Percentiles rank a stretch among this genome's conserved stretches.
phyloP scores from a whole-genome alignment of 108 stramenopile genomes.

The Pinguiococcus pyrenoidosus region DNA sequence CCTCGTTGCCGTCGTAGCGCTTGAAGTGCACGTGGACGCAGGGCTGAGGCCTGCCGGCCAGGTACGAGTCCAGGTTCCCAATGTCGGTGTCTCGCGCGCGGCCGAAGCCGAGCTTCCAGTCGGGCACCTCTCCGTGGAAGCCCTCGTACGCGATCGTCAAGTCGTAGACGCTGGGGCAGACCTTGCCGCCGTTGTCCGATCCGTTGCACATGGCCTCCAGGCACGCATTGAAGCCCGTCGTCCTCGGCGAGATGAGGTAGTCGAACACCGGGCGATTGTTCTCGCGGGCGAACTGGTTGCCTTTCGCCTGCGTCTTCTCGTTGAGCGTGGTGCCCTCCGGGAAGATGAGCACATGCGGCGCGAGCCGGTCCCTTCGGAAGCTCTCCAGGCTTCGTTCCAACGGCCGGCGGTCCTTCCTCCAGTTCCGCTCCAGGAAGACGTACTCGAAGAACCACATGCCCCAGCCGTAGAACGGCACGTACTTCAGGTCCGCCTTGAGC shows the following conservation, averaged over 20 bases:
- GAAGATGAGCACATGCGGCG: slow-evolving; percentile 25
- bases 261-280: slow-evolving; percentile 22
- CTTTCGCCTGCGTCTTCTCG: slow-evolving; percentile 21
- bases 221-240: slow-evolving; percentile 29
- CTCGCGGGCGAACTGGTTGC: slow-evolving; percentile 22
- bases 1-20: slow-evolving; percentile 9
- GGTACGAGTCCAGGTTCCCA: slow-evolving; percentile 19
- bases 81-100: slow-evolving; percentile 20
- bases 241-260: slow-evolving; percentile 22
- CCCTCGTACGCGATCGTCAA: slow-evolving; percentile 29
- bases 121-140: slow-evolving; percentile 27
- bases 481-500: slow-evolving; percentile 22
- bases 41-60: slow-evolving; percentile 11
- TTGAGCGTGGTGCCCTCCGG: slow-evolving; percentile 36
- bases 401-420: slow-evolving; percentile 16
- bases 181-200: neutral
- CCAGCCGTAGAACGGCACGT: slow-evolving; percentile 24
- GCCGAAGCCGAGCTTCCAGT: slow-evolving; percentile 27
- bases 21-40: slow-evolving; percentile 26
- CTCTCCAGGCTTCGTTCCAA: slow-evolving; percentile 13
- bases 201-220: neutral
- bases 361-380: slow-evolving; percentile 22
- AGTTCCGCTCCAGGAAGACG: slow-evolving; percentile 29
- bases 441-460: slow-evolving; percentile 24
- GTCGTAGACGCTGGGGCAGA: slow-evolving; percentile 18